phyloP scores from a whole-genome alignment of 1,139 yeast genomes.

The Hansenula lynferdii region DNA sequence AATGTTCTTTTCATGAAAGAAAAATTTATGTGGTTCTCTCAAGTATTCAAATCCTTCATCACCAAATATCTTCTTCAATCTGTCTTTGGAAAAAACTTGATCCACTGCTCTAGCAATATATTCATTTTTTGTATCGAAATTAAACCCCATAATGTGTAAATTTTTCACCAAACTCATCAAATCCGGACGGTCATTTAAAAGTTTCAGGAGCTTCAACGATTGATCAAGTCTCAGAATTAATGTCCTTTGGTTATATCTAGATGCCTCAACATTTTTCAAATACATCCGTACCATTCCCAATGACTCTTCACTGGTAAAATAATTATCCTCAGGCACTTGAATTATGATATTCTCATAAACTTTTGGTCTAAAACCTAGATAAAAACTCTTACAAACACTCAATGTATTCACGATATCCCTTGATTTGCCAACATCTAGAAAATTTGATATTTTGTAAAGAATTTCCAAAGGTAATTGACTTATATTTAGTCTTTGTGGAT shows the following conservation, averaged over 20 bases:
- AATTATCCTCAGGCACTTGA: constrained; percentile 5
- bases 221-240: neutral
- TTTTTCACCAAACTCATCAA: neutral
- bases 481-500: no score
- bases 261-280: no score
- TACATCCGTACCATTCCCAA: no score
- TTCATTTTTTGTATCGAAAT: neutral
- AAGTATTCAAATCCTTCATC: no score
- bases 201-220: neutral
- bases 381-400: constrained; percentile 7
- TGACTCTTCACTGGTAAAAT: no score
- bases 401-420: neutral
- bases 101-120: neutral
- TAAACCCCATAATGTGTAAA: neutral
- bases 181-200: neutral
- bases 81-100: neutral
- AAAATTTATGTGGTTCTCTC: no score
- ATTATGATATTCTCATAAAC: constrained; percentile 7
- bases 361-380: constrained; percentile 3
- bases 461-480: neutral
- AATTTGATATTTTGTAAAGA: neutral
- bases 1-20: no score
- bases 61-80: no score
- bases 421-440: neutral
- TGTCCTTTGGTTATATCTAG: neutral